Percentiles rank a stretch among this genome's conserved stretches.
phyloP scores from a whole-genome alignment of 2,329 filamentous ascomycete species.

The Scleromitrula shiraiana region DNA sequence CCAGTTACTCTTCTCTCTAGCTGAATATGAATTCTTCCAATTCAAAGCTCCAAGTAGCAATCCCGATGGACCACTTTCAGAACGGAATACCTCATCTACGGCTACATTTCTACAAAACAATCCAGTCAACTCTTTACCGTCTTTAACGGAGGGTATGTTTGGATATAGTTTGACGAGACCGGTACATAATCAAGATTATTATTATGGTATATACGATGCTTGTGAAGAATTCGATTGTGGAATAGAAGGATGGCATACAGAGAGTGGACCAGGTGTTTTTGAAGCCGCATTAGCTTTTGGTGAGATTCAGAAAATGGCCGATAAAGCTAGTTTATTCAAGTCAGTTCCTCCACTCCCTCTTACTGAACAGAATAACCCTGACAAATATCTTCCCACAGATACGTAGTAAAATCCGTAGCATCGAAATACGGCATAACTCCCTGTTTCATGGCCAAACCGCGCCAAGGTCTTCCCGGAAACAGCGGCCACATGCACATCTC shows the following conservation, averaged over 20 bases:
- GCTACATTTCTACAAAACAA: slow-evolving; percentile 68
- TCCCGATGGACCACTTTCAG: slow-evolving; percentile 36
- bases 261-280: slow-evolving; percentile 88
- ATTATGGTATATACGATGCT: slow-evolving; percentile 76
- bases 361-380: neutral
- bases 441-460: slow-evolving; percentile 98
- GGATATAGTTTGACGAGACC: slow-evolving; percentile 85
- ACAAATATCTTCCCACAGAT: slow-evolving; percentile 38
- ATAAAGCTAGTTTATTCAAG: slow-evolving; percentile 89
- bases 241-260: slow-evolving; percentile 93
- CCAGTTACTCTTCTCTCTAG: no score
- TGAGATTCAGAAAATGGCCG: slow-evolving; percentile 82
- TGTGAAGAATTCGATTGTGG: slow-evolving; percentile 71
- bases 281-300: slow-evolving; percentile 91
- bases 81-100: slow-evolving; percentile 58
- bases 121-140: slow-evolving; percentile 62
- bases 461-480: slow-evolving; percentile 84
- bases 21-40: slow-evolving; percentile 93
- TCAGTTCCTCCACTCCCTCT: slow-evolving; percentile 29
- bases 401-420: slow-evolving; percentile 82
- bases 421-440: slow-evolving; percentile 86
- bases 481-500: slow-evolving; percentile 95
- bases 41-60: slow-evolving; percentile 59
- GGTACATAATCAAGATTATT: slow-evolving; percentile 86
- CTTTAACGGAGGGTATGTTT: slow-evolving; percentile 90